phyloP scores from a whole-genome alignment of 371 early-diverging fungal species.

The Syncephalastrum monosporum region DNA sequence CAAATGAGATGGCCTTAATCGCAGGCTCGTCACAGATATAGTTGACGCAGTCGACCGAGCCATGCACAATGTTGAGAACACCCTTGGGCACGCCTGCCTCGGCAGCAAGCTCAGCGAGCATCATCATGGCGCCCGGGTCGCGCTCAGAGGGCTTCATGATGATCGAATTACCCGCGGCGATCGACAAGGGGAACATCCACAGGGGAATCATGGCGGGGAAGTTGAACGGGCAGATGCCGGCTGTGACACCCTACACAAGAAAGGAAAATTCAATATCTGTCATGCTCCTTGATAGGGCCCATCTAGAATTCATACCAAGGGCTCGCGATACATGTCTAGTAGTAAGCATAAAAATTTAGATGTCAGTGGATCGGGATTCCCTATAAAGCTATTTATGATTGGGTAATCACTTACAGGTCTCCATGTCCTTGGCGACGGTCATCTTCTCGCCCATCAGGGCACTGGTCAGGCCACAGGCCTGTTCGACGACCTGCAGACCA shows the following conservation, averaged over 20 bases:
- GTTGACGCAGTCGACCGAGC: conserved; percentile 87
- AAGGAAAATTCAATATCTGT: background rate
- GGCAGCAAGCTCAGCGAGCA: conserved; percentile 86
- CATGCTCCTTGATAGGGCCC: background rate
- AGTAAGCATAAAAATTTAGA: conserved; percentile 6
- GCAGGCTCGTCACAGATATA: conserved; percentile 86
- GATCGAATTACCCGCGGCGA: conserved; percentile 88
- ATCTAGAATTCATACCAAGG: conserved; percentile 48
- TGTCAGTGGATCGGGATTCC: conserved; percentile 1
- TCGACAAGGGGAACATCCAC: conserved; percentile 97
- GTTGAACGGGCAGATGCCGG: conserved; percentile 95
- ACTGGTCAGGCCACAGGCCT: conserved; percentile 79
- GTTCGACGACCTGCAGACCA: conserved; percentile 92
- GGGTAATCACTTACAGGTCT: conserved; percentile 66
- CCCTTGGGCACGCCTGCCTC: conserved; percentile 95
- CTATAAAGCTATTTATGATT: conserved; percentile 8
- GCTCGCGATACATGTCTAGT: conserved; percentile 84
- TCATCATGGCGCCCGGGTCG: conserved; percentile 95
- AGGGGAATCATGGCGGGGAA: conserved; percentile 96
- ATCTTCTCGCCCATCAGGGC: conserved; percentile 83
- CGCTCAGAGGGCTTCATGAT: conserved; percentile 94
- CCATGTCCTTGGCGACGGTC: conserved; percentile 93
- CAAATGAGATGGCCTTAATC: conserved; percentile 94
- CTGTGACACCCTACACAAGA: conserved; percentile 76
- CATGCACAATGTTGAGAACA: conserved; percentile 94